These are phyloP conservation scores for Fistulinella cinereoalba DNA, from an alignment of 1,284 basidiomycete species.

Conservation along the genomic window DNA sequence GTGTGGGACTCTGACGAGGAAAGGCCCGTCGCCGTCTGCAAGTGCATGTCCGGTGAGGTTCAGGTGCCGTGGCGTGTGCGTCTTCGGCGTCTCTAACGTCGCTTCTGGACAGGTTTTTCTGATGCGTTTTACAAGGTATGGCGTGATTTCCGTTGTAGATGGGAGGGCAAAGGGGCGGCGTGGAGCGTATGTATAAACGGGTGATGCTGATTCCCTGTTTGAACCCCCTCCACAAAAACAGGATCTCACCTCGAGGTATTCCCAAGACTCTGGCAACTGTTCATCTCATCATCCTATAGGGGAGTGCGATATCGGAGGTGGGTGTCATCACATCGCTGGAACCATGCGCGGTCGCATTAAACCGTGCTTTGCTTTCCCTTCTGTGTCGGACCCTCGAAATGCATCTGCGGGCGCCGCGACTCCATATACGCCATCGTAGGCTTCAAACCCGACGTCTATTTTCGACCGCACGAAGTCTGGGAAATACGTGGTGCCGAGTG, in stretches of 20 bases:
- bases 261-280: conserved; percentile 64
- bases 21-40: conserved; percentile 78
- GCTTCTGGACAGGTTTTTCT: conserved; percentile 65
- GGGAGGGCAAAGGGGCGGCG: not conserved
- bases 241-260: conserved; percentile 63
- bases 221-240: conserved; percentile 19
- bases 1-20: conserved; percentile 73
- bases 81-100: not conserved
- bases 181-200: not conserved
- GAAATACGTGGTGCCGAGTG: conserved; percentile 90
- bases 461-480: conserved; percentile 86
- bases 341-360: not conserved
- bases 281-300: conserved; percentile 52
- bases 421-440: too few species aligned
- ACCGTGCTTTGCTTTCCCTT: not conserved
- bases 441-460: conserved; percentile 80
- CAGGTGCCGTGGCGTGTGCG: not conserved
- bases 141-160: not conserved
- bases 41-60: conserved; percentile 75
- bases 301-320: conserved; percentile 71
- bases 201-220: not conserved
- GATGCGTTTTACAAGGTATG: conserved; percentile 81
- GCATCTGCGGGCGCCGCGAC: not conserved
- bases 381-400: not conserved
- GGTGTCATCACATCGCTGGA: not conserved